phyloP scores from a whole-genome alignment of 1,284 basidiomycete genomes.

The Puccinia hordei region DNA sequence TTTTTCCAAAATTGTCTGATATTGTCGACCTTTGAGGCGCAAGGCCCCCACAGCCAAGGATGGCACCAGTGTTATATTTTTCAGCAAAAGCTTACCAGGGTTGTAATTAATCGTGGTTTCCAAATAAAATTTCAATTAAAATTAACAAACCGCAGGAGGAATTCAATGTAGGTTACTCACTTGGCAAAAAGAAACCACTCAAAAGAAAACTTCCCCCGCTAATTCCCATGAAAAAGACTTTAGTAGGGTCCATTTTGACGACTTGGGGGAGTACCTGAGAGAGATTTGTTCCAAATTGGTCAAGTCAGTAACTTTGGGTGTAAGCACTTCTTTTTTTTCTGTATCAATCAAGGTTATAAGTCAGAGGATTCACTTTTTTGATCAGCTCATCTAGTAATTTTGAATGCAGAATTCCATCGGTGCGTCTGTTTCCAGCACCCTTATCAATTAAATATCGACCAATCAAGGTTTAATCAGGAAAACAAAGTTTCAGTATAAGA shows the following conservation, averaged over 20 bases:
- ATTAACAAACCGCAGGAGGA: not conserved
- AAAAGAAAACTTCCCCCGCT: conserved; percentile 45
- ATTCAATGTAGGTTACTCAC: conserved; percentile 5
- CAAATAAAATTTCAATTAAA: not conserved
- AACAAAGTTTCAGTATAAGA: not conserved
- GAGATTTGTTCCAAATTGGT: not conserved
- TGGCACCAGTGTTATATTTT: conserved; percentile 30
- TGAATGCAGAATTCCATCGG: conserved; percentile 45
- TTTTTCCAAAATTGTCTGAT: conserved; percentile 42
- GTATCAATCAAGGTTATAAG: too few relatives aligned
- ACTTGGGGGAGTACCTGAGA: conserved; percentile 43
- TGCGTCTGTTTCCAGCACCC: conserved; percentile 27
- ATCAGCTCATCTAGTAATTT: conserved; percentile 36
- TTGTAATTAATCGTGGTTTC: not conserved
- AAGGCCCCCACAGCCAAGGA: conserved; percentile 43
- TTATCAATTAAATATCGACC: not conserved
- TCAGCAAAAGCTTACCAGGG: conserved; percentile 37
- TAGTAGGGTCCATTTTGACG: conserved; percentile 32
- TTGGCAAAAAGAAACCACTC: conserved; percentile 41
- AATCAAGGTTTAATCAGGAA: not conserved
- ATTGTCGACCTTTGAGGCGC: conserved; percentile 27
- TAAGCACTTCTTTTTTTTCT: too few relatives aligned
- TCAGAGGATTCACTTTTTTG: conserved; percentile 4
- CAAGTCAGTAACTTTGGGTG: not conserved
- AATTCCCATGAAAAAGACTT: conserved; percentile 44